Percentiles rank a stretch among this genome's conserved stretches.
These are phyloP conservation scores for Sparassis latifolia DNA, from an alignment of 1,284 basidiomycete genomes.

Conservation along the genomic window DNA sequence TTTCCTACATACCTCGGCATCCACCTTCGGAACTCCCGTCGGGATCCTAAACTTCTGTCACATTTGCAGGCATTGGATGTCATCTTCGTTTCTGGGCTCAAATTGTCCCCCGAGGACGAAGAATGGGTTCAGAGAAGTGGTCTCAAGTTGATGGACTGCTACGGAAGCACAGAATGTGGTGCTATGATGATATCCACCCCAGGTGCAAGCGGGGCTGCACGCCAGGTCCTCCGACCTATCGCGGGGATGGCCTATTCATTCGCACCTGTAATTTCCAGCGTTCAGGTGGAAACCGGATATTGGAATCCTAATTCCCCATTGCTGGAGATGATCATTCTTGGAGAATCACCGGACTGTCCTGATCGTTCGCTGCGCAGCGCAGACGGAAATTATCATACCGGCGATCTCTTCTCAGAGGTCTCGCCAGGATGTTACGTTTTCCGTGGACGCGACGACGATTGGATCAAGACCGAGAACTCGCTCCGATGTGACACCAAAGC, in stretches of 20 bases:
- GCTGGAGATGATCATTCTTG: slow-evolving; percentile 58
- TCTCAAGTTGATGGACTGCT: slow-evolving; percentile 59
- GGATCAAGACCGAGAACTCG: slow-evolving; percentile 73
- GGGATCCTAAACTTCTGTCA: slow-evolving; percentile 53
- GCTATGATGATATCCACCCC: slow-evolving; percentile 48
- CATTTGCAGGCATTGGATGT: slow-evolving; percentile 51
- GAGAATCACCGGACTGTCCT: slow-evolving; percentile 63
- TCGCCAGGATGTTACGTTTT: slow-evolving; percentile 47
- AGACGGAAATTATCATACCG: slow-evolving; percentile 69
- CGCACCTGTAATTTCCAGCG: slow-evolving; percentile 37
- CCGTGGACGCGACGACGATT: slow-evolving; percentile 66
- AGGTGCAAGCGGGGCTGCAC: slow-evolving; percentile 26
- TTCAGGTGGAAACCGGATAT: slow-evolving; percentile 34
- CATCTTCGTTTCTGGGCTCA: slow-evolving; percentile 55
- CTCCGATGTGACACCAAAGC: slow-evolving; percentile 69
- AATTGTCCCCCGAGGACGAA: slow-evolving; percentile 57
- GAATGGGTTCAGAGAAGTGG: slow-evolving; percentile 53
- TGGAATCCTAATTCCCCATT: slow-evolving; percentile 43
- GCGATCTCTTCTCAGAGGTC: slow-evolving; percentile 64
- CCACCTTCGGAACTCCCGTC: slow-evolving; percentile 55
- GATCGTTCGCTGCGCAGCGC: slow-evolving; percentile 43
- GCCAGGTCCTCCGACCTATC: slow-evolving; percentile 43
- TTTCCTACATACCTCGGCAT: slow-evolving; percentile 60
- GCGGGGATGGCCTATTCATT: slow-evolving; percentile 53
- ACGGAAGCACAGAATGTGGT: slow-evolving; percentile 68